Percentiles rank a stretch among this genome's conserved stretches.
phyloP scores from a whole-genome alignment of 1,139 yeast genomes.

The Sugiyamaella neomexicana region DNA sequence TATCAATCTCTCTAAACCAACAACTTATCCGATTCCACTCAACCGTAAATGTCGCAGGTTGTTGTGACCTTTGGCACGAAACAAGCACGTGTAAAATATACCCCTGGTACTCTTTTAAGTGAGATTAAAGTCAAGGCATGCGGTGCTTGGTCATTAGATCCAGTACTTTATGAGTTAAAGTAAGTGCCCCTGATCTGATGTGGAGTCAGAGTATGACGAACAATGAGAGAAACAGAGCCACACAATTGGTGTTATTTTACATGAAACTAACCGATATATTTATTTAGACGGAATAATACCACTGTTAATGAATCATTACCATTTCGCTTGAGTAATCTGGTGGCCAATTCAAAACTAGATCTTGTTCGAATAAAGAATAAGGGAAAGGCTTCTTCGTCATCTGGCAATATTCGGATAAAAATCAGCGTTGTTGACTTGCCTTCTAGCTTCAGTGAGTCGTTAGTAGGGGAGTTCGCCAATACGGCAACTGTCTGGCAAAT shows the following conservation, averaged over 20 bases:
- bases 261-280: no score
- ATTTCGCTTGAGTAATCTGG: slow-evolving; percentile 33
- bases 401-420: slow-evolving; percentile 28
- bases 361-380: slow-evolving; percentile 26
- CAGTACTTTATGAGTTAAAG: slow-evolving; percentile 30
- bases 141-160: slow-evolving; percentile 27
- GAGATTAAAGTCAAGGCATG: slow-evolving; percentile 35
- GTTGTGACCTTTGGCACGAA: slow-evolving; percentile 28
- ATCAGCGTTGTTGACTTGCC: slow-evolving; percentile 33
- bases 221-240: no score
- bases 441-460: slow-evolving; percentile 28
- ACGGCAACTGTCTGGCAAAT: slow-evolving; percentile 32
- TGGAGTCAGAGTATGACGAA: no score
- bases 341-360: slow-evolving; percentile 35
- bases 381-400: slow-evolving; percentile 16
- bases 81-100: slow-evolving; percentile 31
- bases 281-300: slow-evolving; percentile 20
- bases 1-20: neutral
- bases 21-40: neutral
- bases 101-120: slow-evolving; percentile 32
- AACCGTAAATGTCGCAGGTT: slow-evolving; percentile 19
- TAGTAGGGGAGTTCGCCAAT: slow-evolving; percentile 30
- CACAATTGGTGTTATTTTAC: no score
- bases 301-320: slow-evolving; percentile 33
- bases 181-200: slow-evolving; percentile 22